phyloP scores from a whole-genome alignment of 371 early-diverging fungal genomes.

The Phascolomyces articulosus region DNA sequence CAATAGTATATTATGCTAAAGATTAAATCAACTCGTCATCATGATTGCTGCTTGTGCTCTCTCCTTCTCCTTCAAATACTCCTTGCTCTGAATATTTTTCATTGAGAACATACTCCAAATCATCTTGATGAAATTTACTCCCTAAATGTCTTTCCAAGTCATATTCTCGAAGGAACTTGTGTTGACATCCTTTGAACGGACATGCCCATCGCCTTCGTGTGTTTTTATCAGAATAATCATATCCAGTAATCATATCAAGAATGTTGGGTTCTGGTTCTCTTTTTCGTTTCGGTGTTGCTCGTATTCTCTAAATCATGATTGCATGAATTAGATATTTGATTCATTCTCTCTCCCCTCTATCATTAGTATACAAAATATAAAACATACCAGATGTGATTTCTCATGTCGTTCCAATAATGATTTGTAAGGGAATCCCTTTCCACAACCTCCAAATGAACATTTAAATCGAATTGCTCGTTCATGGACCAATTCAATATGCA shows the following conservation, averaged over 20 bases:
- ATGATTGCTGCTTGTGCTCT: background rate
- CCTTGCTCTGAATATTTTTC: background rate
- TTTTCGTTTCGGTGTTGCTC: slow-evolving; percentile 6
- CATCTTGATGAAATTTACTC: slow-evolving; percentile 18
- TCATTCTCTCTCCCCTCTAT: background rate
- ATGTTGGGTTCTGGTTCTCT: slow-evolving; percentile 3
- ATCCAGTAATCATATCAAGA: slow-evolving; percentile 16
- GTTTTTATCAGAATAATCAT: slow-evolving; percentile 14
- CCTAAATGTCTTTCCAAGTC: slow-evolving; percentile 23
- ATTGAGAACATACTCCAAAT: slow-evolving; percentile 1
- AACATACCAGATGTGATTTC: slow-evolving; percentile 31
- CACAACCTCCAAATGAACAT: slow-evolving; percentile 53
- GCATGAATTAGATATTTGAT: background rate
- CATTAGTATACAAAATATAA: background rate
- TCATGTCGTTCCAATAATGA: slow-evolving; percentile 57
- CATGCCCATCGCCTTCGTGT: slow-evolving; percentile 11
- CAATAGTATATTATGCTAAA: too few relatives aligned
- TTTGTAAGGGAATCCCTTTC: slow-evolving; percentile 55
- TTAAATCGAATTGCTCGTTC: slow-evolving; percentile 34
- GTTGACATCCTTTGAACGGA: slow-evolving; percentile 20
- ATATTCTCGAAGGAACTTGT: slow-evolving; percentile 19
- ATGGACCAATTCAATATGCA: slow-evolving; percentile 49
- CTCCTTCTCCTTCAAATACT: background rate
- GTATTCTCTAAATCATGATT: background rate
- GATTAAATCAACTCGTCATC: too few relatives aligned